phyloP scores from a whole-genome alignment of 2,329 filamentous ascomycete genomes.

The Zalaria obscura region DNA sequence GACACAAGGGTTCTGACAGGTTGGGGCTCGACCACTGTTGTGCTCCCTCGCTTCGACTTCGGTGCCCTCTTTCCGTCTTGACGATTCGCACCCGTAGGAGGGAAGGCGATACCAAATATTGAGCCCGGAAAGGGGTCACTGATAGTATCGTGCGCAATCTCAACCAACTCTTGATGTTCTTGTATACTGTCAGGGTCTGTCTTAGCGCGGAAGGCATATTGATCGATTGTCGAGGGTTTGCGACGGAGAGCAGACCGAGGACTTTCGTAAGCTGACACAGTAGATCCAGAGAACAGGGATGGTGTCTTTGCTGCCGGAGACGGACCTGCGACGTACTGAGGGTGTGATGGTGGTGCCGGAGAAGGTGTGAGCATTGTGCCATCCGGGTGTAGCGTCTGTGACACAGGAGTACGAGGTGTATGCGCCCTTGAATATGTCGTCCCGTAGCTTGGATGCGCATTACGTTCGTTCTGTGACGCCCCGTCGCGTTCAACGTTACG shows the following conservation, averaged over 20 bases:
- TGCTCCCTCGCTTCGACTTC: background rate
- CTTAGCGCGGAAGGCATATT: slow-evolving; percentile 12
- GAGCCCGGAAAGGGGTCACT: slow-evolving; percentile 3
- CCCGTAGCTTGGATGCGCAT: background rate
- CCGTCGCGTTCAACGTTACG: background rate
- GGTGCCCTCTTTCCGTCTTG: background rate
- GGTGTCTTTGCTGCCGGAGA: slow-evolving; percentile 24
- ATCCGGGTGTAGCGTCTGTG: background rate
- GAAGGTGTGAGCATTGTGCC: background rate
- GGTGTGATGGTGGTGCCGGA: background rate
- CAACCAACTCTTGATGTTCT: slow-evolving; percentile 8
- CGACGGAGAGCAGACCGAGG: slow-evolving; percentile 28
- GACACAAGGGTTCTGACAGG: background rate
- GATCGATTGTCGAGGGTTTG: slow-evolving; percentile 30
- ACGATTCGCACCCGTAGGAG: slow-evolving; percentile 2
- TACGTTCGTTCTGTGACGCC: background rate
- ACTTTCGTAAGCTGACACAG: slow-evolving; percentile 30
- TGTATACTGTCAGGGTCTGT: slow-evolving; percentile 5
- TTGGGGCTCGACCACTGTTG: no score
- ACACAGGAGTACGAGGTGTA: background rate
- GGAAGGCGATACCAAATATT: slow-evolving; percentile 4
- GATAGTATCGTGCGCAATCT: background rate
- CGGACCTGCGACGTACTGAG: background rate
- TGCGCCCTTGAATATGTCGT: background rate
- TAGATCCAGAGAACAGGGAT: slow-evolving; percentile 34